Conservation (phyloP, 441 rosid species). For the Brassica balearica region DNA sequence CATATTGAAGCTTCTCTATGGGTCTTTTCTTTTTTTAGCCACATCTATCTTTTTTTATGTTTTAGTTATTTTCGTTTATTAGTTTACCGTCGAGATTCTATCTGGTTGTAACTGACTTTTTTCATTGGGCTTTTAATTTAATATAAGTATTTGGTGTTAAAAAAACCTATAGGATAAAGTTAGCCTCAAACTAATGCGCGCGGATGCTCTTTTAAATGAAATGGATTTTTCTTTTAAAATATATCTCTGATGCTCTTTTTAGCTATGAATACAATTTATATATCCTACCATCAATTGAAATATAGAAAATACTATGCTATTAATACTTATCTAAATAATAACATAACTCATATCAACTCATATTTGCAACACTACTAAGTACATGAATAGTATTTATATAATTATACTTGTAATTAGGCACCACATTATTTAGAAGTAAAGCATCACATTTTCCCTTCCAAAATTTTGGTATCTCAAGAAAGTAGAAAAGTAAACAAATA, state of each 20-base stretch:
- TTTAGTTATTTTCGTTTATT: too few species aligned
- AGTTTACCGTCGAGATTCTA: too few species aligned
- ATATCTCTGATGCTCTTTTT: background rate
- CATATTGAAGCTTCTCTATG: too few species aligned
- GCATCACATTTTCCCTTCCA: conserved; percentile 16
- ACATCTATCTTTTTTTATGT: too few species aligned
- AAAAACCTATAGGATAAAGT: too few species aligned
- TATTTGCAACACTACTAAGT: background rate
- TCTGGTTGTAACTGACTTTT: too few species aligned
- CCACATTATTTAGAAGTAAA: conserved; percentile 20
- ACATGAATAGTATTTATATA: background rate
- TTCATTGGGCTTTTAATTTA: too few species aligned
- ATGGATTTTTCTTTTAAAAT: background rate
- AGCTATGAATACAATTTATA: background rate
- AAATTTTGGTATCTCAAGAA: conserved; percentile 57
- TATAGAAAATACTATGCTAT: background rate
- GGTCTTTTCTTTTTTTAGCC: too few species aligned
- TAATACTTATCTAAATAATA: background rate
- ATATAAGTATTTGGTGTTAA: too few species aligned
- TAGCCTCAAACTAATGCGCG: too few species aligned
- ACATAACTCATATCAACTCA: background rate
- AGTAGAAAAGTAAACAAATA: conserved; percentile 49
- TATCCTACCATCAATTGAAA: background rate
- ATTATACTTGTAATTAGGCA: background rate
- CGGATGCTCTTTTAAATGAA: too few species aligned